phyloP scores from a whole-genome alignment of 352 stramenopile genomes.

The Pythium biforme region DNA sequence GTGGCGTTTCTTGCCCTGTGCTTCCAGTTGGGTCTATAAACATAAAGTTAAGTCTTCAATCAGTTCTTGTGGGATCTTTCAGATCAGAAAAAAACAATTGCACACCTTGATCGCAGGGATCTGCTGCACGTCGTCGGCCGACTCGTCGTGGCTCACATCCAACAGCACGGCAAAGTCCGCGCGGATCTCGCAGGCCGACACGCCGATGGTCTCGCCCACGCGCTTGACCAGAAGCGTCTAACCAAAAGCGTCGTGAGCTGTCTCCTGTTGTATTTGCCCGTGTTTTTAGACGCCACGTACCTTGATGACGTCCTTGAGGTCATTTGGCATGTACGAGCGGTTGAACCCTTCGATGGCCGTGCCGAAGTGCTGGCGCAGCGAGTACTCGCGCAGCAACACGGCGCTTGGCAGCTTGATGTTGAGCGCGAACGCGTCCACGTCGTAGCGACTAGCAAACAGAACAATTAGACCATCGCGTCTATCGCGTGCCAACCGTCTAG shows the following conservation, averaged over 20 bases:
- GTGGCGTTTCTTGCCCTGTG: constrained; percentile 56
- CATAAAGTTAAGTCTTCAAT: background rate
- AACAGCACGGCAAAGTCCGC: constrained; percentile 71
- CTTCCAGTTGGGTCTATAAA: constrained; percentile 57
- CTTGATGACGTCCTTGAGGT: constrained; percentile 83
- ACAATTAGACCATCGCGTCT: background rate
- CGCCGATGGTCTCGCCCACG: constrained; percentile 45
- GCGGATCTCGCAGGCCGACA: constrained; percentile 49
- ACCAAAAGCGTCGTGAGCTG: background rate
- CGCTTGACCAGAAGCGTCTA: constrained; percentile 44
- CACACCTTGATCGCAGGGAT: constrained; percentile 70
- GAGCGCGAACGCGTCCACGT: constrained; percentile 67
- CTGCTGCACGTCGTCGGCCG: constrained; percentile 70
- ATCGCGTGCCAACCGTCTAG: background rate
- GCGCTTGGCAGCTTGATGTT: constrained; percentile 82
- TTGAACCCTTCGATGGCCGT: constrained; percentile 34
- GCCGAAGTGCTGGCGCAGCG: constrained; percentile 61
- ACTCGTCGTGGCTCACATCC: constrained; percentile 66
- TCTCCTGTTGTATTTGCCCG: too few relatives aligned
- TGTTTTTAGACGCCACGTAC: too few relatives aligned
- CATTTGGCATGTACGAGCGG: constrained; percentile 36
- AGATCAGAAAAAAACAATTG: background rate
- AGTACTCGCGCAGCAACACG: constrained; percentile 75
- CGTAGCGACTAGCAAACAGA: constrained; percentile 39
- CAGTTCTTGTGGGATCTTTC: too few relatives aligned